phyloP scores from a whole-genome alignment of 1,139 yeast species.

The Candida mesenterica region DNA sequence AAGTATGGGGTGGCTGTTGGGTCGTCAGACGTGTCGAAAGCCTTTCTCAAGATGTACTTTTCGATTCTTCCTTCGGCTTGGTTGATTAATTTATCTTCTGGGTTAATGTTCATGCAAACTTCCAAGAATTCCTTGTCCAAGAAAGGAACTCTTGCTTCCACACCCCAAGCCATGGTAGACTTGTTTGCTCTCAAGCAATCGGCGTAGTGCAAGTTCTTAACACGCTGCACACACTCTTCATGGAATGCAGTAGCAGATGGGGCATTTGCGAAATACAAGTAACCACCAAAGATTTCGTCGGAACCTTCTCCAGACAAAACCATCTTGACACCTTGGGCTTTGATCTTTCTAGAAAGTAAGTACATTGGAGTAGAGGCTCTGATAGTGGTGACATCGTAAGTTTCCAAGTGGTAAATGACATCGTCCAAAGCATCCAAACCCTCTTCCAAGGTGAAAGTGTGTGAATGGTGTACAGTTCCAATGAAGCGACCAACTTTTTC shows the following conservation, averaged over 20 bases:
- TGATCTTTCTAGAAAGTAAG: constrained; percentile 89
- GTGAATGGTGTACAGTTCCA: constrained; percentile 96
- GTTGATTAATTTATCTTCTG: constrained; percentile 83
- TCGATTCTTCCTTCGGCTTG: constrained; percentile 73
- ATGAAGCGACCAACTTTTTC: constrained; percentile 93
- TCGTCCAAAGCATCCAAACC: constrained; percentile 95
- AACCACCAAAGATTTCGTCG: constrained; percentile 98
- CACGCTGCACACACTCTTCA: constrained; percentile 90
- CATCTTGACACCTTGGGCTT: constrained; percentile 99
- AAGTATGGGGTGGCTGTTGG: constrained; percentile 76
- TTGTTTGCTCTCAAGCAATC: constrained; percentile 99
- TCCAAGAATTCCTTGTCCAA: constrained; percentile 91
- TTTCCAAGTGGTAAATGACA: constrained; percentile 93
- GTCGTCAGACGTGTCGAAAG: constrained; percentile 83
- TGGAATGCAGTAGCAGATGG: constrained; percentile 93
- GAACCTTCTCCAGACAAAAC: constrained; percentile 98
- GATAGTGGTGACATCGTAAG: constrained; percentile 97
- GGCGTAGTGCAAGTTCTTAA: constrained; percentile 93
- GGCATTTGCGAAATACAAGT: constrained; percentile 94
- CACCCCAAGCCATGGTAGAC: constrained; percentile 99
- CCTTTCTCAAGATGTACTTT: constrained; percentile 93
- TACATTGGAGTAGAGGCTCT: constrained; percentile 99
- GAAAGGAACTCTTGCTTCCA: constrained; percentile 99
- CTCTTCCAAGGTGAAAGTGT: constrained; percentile 92
- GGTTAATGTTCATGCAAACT: constrained; percentile 91